Base-by-base conservation (phyloP, 1,284 basidiomycete genomes). In the Ustilago hordei region DNA sequence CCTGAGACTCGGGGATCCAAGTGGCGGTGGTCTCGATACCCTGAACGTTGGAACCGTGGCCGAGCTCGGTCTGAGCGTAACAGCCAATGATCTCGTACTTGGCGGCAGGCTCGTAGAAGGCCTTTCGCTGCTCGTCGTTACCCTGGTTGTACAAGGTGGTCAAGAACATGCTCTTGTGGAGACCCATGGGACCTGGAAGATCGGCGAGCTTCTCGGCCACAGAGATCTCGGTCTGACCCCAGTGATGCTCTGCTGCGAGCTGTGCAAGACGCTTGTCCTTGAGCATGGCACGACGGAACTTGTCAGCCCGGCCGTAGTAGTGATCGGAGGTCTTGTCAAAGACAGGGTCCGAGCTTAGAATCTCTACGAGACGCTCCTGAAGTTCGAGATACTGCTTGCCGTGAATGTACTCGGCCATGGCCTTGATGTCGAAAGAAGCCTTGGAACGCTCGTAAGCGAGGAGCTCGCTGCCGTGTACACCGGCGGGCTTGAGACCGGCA, bases 271-370 rank as follows among this genome's bases (percentile, higher is more conserved):
- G 82, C 75, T 85, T 87, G 72, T 87, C 86, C 74, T 83, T 86
- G 58, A 68, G 60, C 63, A 87, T 74, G 38, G 84, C 86, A 41
- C 68, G 59, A 6, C 78, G 75, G 75, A 83, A 87, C 78, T 84
- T 86, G 55, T 85, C 86, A 2, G 75, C 76, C 36, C 86, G 81
- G 31, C 80, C 77, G 55, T 84, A 69, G 80, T 86, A 87, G 73
- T 81, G 91, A 90, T 89, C 89, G 61, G 87, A 84, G 0, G 89
- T 87, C 84, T 92, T 93, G 85, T 91, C 90, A 73, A 93, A 93
- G 35, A 66, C 54, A 31, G 90, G 89, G 68, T 93, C 92, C 2
- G 86, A 84, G 35, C 88, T 86, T 60, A 93, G 85, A 15, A 91
- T 73, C 2, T 84, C 69, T 13, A 90, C 87, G 8, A 93, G 85